Evolutionary conservation across 345 rosid genomes (phyloP), one percentile per base, ranked within the genome.

Genomic region (Camelina neglecta): DNA sequence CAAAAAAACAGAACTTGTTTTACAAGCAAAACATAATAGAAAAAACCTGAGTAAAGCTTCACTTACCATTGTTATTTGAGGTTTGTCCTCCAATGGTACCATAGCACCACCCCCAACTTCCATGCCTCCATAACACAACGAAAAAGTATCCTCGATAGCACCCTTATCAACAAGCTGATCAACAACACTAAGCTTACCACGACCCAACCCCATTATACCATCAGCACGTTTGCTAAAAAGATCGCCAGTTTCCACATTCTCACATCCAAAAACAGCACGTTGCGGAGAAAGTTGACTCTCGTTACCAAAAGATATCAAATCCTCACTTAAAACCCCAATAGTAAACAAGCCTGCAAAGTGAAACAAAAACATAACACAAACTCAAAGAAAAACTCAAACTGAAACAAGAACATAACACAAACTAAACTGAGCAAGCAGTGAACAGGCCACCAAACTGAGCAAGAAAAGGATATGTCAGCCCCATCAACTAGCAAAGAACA

Each of bases 361-460:
- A 21, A 21, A 21, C 23, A 21, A 21, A 21, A 21, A 21, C 23
- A 21, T 21, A 21, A 21, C 23, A 21, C 23, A 21, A 21, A 21
- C 23, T 21, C 23, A 21, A 21, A 21, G 23, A 21, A 21, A 2
- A 21, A 21, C 23, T 21, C 23, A 21, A 21, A 21, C 23, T 21
- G 23, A 21, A 21, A 21, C 23, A 21, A 21, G 23, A 21, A 21
- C 23, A 21, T 2, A 21, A 21, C 23, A 21, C 23, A 21, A 21
- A 21, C 23, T 21, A 21, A 21, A 71, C 18, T 18, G 18, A 18
- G 18, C 18, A 18, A 18, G 93, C 60, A 8, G 93, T 92, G 85
- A 92, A 80, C 51, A 92, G 90, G 68, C 93, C 92, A 65, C 99
- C 99, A 82, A 95, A 95, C 96, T 90, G 92, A 59, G 63, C 56